Conservation (phyloP, 495 filamentous ascomycete species). For the Lindgomyces ingoldianus region DNA sequence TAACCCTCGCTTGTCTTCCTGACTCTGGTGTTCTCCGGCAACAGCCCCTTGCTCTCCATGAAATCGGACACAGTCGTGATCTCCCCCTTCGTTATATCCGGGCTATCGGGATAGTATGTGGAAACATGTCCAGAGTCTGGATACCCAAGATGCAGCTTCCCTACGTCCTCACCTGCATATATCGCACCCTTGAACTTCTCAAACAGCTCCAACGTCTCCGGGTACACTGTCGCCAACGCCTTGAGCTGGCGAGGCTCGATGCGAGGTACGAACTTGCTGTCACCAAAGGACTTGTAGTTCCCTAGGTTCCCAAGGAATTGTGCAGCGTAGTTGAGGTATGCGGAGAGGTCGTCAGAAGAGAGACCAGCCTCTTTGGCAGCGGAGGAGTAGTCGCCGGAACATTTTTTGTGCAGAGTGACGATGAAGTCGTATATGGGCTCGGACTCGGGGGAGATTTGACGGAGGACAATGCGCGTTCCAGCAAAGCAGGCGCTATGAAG, state of each 20-base stretch:
- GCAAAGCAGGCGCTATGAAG: slow-evolving; percentile 73
- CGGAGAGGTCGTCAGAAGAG: slow-evolving; percentile 65
- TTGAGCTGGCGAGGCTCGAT: slow-evolving; percentile 66
- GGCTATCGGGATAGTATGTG: slow-evolving; percentile 88
- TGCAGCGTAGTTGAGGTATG: slow-evolving; percentile 83
- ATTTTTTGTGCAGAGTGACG: slow-evolving; percentile 70
- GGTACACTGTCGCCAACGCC: slow-evolving; percentile 66
- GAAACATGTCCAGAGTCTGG: slow-evolving; percentile 80
- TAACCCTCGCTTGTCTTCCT: slow-evolving; percentile 72
- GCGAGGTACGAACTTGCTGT: slow-evolving; percentile 90
- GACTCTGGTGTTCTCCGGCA: slow-evolving; percentile 86
- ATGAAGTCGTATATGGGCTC: slow-evolving; percentile 93
- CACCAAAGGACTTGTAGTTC: slow-evolving; percentile 96
- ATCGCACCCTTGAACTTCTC: slow-evolving; percentile 71
- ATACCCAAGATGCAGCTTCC: slow-evolving; percentile 83
- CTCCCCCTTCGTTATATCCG: slow-evolving; percentile 81
- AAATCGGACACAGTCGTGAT: slow-evolving; percentile 71
- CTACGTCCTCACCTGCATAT: slow-evolving; percentile 65
- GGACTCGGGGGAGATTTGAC: slow-evolving; percentile 87
- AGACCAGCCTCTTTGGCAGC: slow-evolving; percentile 70
- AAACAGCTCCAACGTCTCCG: slow-evolving; percentile 54
- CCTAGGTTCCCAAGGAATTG: slow-evolving; percentile 89
- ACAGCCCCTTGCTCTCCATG: slow-evolving; percentile 70
- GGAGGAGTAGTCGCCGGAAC: slow-evolving; percentile 74
- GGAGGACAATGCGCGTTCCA: slow-evolving; percentile 80